phyloP scores from a whole-genome alignment of 1,284 basidiomycete species.

The Tilletiaria anomala region DNA sequence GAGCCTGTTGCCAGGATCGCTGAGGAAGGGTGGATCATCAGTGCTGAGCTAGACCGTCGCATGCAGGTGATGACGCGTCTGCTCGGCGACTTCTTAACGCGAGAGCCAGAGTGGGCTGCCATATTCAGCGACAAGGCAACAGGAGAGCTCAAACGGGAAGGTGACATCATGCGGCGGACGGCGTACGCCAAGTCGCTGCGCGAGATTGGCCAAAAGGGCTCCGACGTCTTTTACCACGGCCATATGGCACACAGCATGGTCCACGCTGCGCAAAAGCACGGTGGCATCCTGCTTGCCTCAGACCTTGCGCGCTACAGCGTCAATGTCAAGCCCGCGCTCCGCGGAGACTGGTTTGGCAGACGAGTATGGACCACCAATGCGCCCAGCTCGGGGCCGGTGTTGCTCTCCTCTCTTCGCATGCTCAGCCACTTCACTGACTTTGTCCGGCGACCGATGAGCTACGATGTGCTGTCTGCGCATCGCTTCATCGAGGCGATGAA shows the following conservation, averaged over 20 bases:
- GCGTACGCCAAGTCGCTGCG: conserved; percentile 22
- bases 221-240: conserved; percentile 13
- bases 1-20: conserved; percentile 28
- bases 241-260: conserved; percentile 23
- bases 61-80: background rate
- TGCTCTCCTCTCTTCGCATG: conserved; percentile 37
- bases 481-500: conserved; percentile 41
- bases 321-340: conserved; percentile 9
- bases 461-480: conserved; percentile 28
- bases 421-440: conserved; percentile 41
- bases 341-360: conserved; percentile 57
- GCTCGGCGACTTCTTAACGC: background rate
- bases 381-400: conserved; percentile 34
- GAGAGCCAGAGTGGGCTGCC: background rate
- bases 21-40: conserved; percentile 45
- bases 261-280: conserved; percentile 13
- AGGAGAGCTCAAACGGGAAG: conserved; percentile 17
- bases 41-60: background rate
- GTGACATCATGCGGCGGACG: conserved; percentile 21
- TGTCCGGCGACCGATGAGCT: background rate
- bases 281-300: conserved; percentile 27
- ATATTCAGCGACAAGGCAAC: conserved; percentile 3
- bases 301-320: conserved; percentile 28
- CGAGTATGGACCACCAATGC: conserved; percentile 27
- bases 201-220: conserved; percentile 14